Evolutionary conservation across 2,329 filamentous ascomycete species (phyloP).

Genomic region (Dothistroma pini): DNA sequence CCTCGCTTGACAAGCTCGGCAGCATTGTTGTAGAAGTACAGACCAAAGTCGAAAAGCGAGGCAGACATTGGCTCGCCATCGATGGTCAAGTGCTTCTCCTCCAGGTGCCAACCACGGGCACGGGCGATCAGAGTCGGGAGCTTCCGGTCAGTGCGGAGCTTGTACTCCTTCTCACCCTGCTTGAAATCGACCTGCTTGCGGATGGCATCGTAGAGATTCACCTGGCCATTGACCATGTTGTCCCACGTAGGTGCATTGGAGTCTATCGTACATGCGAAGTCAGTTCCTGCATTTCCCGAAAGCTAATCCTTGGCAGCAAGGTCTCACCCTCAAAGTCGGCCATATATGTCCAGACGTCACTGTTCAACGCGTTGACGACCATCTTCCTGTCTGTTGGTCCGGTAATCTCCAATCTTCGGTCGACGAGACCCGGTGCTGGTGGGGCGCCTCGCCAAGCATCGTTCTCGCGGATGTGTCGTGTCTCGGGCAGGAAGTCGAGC

Average conservation of each 20-base stretch:
- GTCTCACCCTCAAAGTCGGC: conserved; percentile 90
- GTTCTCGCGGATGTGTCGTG: conserved; percentile 90
- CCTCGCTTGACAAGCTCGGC: conserved; percentile 80
- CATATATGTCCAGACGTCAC: conserved; percentile 98
- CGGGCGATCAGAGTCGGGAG: conserved; percentile 91
- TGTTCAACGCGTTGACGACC: conserved; percentile 96
- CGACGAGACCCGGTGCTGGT: conserved; percentile 86
- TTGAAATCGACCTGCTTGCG: conserved; percentile 95
- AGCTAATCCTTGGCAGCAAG: background rate
- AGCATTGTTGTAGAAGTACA: conserved; percentile 99
- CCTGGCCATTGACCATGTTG: conserved; percentile 98
- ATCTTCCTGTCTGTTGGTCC: conserved; percentile 98
- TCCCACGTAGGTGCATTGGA: conserved; percentile 96
- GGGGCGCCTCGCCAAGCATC: conserved; percentile 88
- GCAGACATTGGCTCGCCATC: conserved; percentile 94
- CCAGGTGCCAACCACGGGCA: conserved; percentile 94
- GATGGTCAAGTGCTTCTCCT: conserved; percentile 96
- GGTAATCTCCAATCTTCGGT: conserved; percentile 94
- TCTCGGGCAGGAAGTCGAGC: conserved; percentile 94
- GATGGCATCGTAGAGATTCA: conserved; percentile 96
- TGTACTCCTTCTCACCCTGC: conserved; percentile 92
- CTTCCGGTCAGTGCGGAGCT: conserved; percentile 83
- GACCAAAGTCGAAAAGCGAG: conserved; percentile 90
- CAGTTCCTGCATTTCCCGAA: conserved; percentile 6
- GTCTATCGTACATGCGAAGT: conserved; percentile 54